Evolutionary conservation across 2,329 filamentous ascomycete genomes (phyloP), one percentile per base, ranked within the genome.

Genomic region (Akanthomyces dipterigenus): DNA sequence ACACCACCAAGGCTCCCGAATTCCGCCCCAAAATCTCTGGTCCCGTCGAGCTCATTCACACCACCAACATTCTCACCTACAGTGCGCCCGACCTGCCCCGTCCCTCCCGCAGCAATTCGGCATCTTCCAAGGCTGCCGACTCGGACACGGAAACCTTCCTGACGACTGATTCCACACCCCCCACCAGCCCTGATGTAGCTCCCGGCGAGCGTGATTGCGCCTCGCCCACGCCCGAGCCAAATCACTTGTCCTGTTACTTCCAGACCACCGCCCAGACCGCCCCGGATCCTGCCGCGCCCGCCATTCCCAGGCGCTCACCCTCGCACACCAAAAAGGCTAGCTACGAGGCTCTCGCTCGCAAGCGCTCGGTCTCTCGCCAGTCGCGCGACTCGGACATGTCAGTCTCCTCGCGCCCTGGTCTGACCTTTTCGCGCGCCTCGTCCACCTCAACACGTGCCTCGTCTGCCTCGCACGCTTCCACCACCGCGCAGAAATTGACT

Each of bases 41-140:
- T 3, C 95, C 95, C 0, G 82, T 96, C 58, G 88, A 92, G 74
- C 82, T 99, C 65, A 80, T 97, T 54, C 96, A 95, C 63, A 96
- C 93, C 5, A 98, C 95, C 67, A 99, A 98, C 76, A 91, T 96
- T 84, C 87, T 97, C 60, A 92, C 91, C 8, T 96, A 96, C 82
- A 93, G 93, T 71, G 93, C 95, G 11, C 93, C 93, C 55, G 89
- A 97, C 71, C 87, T 97, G 64, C 78, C 79, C 49, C 81, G 70
- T 70, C 72, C 66, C n/a, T 68, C 71, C 12, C 84, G 82, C 43
- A 78, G 78, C 70, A 79, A 79, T 68, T 78, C 76, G 34, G 53
- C 56, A 7, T 79, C 82, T 3, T 77, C 74, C 62, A 81, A 82
- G 66, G 89, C 88, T 3, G 87, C 89, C 63, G 90, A 93, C 65